A percentile compares a stretch with the other conserved stretches of the same genome.
Conservation (phyloP, 257 asterid genomes). For the Lycium ferocissimum region DNA sequence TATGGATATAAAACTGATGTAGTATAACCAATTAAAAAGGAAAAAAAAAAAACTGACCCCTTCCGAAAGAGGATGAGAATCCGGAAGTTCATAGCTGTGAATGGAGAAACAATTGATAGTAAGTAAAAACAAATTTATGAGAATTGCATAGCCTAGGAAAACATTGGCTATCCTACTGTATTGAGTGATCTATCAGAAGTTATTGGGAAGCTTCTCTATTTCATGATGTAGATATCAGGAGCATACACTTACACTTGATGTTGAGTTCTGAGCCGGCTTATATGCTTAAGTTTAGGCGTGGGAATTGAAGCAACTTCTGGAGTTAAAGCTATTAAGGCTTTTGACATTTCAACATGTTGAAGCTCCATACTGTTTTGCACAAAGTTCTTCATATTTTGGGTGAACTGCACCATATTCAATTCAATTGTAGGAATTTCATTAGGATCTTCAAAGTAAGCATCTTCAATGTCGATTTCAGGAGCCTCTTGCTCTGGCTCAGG, state of each 20-base stretch:
- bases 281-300: conserved; percentile 83
- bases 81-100: conserved; percentile 93
- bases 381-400: conserved; percentile 75
- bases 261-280: conserved; percentile 93
- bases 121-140: neutral
- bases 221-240: conserved; percentile 23
- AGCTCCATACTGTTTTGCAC: conserved; percentile 66
- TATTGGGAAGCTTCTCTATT: neutral
- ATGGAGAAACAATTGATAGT: conserved; percentile 41
- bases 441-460: conserved; percentile 57
- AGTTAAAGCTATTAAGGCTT: conserved; percentile 84
- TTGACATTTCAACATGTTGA: conserved; percentile 76
- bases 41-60: conserved; percentile 60
- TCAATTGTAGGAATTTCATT: conserved; percentile 88
- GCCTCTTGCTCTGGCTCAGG: conserved; percentile 64
- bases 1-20: conserved; percentile 29
- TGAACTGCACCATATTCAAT: conserved; percentile 80
- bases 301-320: conserved; percentile 91
- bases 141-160: conserved; percentile 9
- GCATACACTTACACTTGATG: conserved; percentile 85
- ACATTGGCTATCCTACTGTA: neutral
- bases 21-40: conserved; percentile 2
- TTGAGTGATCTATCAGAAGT: conserved; percentile 4
- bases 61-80: conserved; percentile 81
- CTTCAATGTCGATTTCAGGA: conserved; percentile 71